These are phyloP conservation scores for Phaeosphaeriaceae sp. DNA, from an alignment of 2,329 filamentous ascomycete genomes.

Conservation along the genomic window DNA sequence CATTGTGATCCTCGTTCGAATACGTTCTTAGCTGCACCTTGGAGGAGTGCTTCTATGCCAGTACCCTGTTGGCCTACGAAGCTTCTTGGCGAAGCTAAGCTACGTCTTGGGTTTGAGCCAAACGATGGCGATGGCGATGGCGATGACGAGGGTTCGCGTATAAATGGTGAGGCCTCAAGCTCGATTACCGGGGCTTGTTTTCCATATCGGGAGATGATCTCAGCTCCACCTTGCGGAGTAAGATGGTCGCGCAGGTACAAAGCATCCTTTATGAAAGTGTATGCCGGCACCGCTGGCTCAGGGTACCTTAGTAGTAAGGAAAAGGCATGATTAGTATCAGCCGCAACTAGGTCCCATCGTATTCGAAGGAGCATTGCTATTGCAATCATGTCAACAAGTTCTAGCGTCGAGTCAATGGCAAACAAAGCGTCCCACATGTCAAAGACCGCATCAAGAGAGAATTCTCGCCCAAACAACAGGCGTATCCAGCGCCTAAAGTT, in stretches of 20 bases:
- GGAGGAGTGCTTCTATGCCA: constrained; percentile 72
- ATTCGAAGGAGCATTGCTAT: constrained; percentile 92
- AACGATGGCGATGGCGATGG: constrained; percentile 33
- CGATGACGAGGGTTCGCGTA: constrained; percentile 37
- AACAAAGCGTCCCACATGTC: constrained; percentile 91
- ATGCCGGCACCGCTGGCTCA: constrained; percentile 67
- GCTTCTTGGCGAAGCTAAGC: constrained; percentile 34
- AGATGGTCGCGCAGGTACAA: constrained; percentile 74
- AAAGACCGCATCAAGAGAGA: constrained; percentile 83
- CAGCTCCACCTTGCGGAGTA: constrained; percentile 65
- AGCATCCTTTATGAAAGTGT: constrained; percentile 86
- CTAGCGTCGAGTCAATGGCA: constrained; percentile 78
- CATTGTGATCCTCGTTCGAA: constrained; percentile 76
- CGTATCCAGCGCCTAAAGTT: constrained; percentile 82
- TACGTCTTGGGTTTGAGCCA: constrained; percentile 32
- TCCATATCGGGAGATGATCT: constrained; percentile 75
- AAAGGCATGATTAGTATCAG: constrained; percentile 86
- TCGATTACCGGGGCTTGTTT: constrained; percentile 47
- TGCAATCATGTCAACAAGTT: constrained; percentile 88
- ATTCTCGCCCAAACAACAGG: constrained; percentile 90
- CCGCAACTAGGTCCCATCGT: constrained; percentile 83
- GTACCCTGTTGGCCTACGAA: constrained; percentile 39
- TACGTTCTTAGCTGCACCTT: constrained; percentile 77
- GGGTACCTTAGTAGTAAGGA: constrained; percentile 86
- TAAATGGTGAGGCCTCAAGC: constrained; percentile 29